Percentiles rank a stretch among this genome's conserved stretches.
These are phyloP conservation scores for Clavulina sp. DNA, from an alignment of 768 basidiomycete genomes.

Conservation along the genomic window DNA sequence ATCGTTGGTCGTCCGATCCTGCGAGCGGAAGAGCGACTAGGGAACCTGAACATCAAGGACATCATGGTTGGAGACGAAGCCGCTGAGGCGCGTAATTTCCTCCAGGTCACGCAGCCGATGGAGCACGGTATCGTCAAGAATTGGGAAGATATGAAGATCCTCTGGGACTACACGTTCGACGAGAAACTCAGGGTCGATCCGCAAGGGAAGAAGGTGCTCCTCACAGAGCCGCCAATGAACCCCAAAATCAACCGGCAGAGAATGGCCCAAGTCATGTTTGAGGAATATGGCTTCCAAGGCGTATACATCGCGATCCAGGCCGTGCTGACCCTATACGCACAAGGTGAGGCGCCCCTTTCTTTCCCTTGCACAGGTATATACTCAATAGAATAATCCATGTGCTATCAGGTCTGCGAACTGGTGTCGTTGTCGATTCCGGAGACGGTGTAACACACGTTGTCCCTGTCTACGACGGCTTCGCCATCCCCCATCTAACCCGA, in stretches of 20 bases:
- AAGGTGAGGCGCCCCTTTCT: conserved; percentile 42
- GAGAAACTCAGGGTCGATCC: conserved; percentile 88
- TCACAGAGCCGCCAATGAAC: conserved; percentile 99
- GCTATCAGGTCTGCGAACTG: conserved; percentile 74
- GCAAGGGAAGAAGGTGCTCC: conserved; percentile 67
- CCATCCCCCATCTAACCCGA: conserved; percentile 85
- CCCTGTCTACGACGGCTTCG: conserved; percentile 93
- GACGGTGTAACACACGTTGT: conserved; percentile 99
- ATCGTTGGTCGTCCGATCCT: conserved; percentile 93
- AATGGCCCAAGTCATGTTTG: conserved; percentile 99
- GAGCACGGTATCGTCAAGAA: conserved; percentile 98
- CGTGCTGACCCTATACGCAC: conserved; percentile 92
- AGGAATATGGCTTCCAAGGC: conserved; percentile 89
- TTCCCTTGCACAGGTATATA: not conserved
- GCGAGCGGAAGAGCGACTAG: conserved; percentile 90
- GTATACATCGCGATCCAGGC: conserved; percentile 98
- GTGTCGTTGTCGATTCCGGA: conserved; percentile 97
- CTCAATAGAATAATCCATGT: not conserved
- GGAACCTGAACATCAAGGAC: conserved; percentile 75
- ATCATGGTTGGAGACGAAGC: conserved; percentile 99
- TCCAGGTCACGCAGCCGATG: conserved; percentile 96
- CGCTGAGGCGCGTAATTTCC: conserved; percentile 79
- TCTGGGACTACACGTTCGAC: conserved; percentile 97
- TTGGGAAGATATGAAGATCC: conserved; percentile 97
- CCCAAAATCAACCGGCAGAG: conserved; percentile 79